These are phyloP conservation scores for Apiotrichum mycotoxinovorans DNA, from an alignment of 1,284 basidiomycete genomes.

Conservation along the genomic window DNA sequence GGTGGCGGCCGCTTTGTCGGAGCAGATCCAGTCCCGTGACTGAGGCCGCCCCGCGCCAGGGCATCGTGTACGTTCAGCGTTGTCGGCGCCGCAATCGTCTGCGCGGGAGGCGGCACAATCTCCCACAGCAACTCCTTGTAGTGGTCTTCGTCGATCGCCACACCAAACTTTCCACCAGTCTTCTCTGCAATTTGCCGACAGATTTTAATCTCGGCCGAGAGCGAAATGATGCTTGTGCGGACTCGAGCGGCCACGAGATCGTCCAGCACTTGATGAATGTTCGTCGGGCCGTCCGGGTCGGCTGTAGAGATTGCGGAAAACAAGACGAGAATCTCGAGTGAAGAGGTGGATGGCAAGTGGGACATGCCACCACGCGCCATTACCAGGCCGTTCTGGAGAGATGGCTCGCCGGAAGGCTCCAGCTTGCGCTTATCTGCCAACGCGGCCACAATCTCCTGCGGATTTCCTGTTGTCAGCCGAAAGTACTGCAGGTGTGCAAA, in stretches of 20 bases:
- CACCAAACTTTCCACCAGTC: constrained; percentile 86
- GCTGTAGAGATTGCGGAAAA: constrained; percentile 94
- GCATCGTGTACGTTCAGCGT: constrained; percentile 50
- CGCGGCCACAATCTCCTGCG: constrained; percentile 82
- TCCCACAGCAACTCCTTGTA: constrained; percentile 94
- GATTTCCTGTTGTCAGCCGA: constrained; percentile 64
- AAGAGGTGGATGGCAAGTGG: constrained; percentile 91
- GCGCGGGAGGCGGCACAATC: constrained; percentile 89
- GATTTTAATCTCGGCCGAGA: constrained; percentile 96
- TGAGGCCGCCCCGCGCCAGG: constrained; percentile 52
- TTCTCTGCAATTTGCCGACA: constrained; percentile 84
- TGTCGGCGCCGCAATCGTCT: constrained; percentile 52
- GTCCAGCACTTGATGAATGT: constrained; percentile 82
- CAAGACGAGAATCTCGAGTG: constrained; percentile 87
- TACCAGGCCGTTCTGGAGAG: constrained; percentile 91
- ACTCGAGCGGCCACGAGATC: constrained; percentile 76
- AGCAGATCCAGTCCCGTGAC: constrained; percentile 18
- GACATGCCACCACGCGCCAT: constrained; percentile 91
- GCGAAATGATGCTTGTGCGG: constrained; percentile 84
- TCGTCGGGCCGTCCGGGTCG: constrained; percentile 76
- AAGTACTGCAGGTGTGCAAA: not conserved
- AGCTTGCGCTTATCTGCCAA: constrained; percentile 83
- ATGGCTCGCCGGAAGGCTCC: constrained; percentile 87
- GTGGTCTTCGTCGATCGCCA: constrained; percentile 95
- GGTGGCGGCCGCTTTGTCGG: constrained; percentile 54